Percentiles rank a stretch among this genome's conserved stretches.
phyloP scores from a whole-genome alignment of 2,329 filamentous ascomycete species.

The Camillea tinctor region DNA sequence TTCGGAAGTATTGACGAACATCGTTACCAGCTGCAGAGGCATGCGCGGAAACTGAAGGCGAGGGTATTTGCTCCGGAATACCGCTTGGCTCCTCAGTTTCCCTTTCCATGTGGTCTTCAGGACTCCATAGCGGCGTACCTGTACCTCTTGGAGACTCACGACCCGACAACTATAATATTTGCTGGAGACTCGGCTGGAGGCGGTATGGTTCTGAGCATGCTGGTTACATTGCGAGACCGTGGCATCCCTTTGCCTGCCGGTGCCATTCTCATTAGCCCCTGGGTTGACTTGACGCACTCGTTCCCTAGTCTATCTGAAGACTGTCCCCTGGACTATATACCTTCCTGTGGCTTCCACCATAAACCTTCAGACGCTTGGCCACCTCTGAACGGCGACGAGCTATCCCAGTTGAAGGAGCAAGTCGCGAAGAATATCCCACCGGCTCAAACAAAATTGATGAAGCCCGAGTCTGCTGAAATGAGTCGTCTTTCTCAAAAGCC shows the following conservation, averaged over 20 bases:
- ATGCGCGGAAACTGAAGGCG: conserved; percentile 90
- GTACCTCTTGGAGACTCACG: conserved; percentile 72
- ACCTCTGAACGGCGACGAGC: conserved; percentile 78
- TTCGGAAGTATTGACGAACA: conserved; percentile 96
- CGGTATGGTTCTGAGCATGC: conserved; percentile 79
- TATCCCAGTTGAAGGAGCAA: conserved; percentile 52
- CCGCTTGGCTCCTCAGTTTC: conserved; percentile 87
- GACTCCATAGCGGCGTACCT: conserved; percentile 90
- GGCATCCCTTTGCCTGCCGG: conserved; percentile 83
- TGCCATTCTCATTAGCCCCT: conserved; percentile 87
- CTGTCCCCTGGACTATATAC: conserved; percentile 81
- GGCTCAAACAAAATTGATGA: conserved; percentile 33
- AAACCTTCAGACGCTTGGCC: conserved; percentile 91
- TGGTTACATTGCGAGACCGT: conserved; percentile 80
- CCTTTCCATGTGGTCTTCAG: conserved; percentile 88
- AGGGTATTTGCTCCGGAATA: conserved; percentile 85
- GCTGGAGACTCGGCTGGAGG: conserved; percentile 93
- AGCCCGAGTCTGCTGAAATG: conserved; percentile 36
- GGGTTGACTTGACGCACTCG: conserved; percentile 93
- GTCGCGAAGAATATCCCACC: conserved; percentile 42
- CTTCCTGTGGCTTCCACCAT: conserved; percentile 82
- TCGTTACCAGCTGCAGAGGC: conserved; percentile 95
- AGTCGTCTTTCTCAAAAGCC: conserved; percentile 21
- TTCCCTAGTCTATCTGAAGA: conserved; percentile 84
- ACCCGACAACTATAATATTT: conserved; percentile 78